phyloP scores from a whole-genome alignment of 2,329 filamentous ascomycete genomes.

The Beauveria medogensis region DNA sequence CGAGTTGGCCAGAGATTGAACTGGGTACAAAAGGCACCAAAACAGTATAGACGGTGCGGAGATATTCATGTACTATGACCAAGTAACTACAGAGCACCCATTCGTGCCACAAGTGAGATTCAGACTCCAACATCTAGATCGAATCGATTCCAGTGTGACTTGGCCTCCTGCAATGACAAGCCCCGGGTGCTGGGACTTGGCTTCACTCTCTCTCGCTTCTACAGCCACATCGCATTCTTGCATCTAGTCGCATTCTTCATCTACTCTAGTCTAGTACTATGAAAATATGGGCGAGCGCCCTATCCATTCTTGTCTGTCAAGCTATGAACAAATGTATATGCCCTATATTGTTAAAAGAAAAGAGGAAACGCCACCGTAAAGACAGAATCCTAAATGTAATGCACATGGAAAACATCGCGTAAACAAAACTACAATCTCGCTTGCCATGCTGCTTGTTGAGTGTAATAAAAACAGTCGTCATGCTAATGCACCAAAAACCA shows the following conservation, averaged over 20 bases:
- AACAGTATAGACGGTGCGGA: too few relatives aligned
- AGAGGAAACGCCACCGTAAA: not conserved
- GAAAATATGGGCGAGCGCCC: not conserved
- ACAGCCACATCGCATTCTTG: too few relatives aligned
- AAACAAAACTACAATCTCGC: not conserved
- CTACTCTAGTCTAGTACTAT: slow-evolving; percentile 3
- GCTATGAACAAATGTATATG: not conserved
- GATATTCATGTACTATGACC: too few relatives aligned
- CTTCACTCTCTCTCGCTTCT: too few relatives aligned
- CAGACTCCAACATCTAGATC: too few relatives aligned
- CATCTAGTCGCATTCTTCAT: not conserved
- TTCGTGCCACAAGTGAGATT: too few relatives aligned
- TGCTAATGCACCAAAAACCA: not conserved
- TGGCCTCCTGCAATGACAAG: too few relatives aligned
- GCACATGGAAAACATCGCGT: not conserved
- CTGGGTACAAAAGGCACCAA: too few relatives aligned
- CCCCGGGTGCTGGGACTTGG: not conserved
- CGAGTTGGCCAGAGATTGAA: not conserved
- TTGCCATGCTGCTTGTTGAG: not conserved
- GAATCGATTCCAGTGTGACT: too few relatives aligned
- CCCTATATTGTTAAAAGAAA: not conserved
- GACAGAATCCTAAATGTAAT: not conserved
- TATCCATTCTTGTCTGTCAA: not conserved
- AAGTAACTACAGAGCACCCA: too few relatives aligned
- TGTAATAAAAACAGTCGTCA: not conserved